Conservation (phyloP, 768 basidiomycete genomes). For the Artomyces pyxidatus region DNA sequence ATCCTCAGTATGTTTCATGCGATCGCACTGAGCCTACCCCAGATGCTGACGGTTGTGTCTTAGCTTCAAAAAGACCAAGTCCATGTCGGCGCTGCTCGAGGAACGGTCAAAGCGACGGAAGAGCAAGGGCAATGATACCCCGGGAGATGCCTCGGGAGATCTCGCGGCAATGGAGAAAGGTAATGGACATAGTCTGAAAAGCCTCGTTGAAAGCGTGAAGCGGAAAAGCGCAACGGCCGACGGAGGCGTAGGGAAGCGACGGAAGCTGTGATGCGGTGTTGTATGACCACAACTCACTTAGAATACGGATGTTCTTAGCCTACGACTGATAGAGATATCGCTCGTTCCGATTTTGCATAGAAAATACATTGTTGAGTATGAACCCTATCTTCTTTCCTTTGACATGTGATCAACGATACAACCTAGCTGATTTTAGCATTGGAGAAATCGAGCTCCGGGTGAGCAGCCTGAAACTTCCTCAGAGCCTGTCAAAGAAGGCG, state of each 20-base stretch:
- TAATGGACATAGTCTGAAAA: slow-evolving; percentile 36
- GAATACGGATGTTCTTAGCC: no score
- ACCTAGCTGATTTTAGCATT: slow-evolving; percentile 76
- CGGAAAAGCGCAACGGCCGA: slow-evolving; percentile 45
- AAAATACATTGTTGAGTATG: no score
- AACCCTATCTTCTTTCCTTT: no score
- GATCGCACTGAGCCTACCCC: background rate
- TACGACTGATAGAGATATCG: no score
- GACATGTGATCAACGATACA: background rate
- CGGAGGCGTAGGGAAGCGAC: slow-evolving; percentile 26
- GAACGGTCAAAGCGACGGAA: slow-evolving; percentile 68
- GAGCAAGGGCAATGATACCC: slow-evolving; percentile 17
- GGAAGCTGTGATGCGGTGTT: slow-evolving; percentile 16
- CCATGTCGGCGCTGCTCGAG: slow-evolving; percentile 78
- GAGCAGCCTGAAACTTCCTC: slow-evolving; percentile 80
- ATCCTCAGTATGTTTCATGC: slow-evolving; percentile 72
- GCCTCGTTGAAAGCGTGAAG: slow-evolving; percentile 82
- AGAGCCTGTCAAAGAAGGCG: slow-evolving; percentile 44
- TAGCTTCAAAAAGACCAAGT: slow-evolving; percentile 90
- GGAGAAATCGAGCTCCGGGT: slow-evolving; percentile 93
- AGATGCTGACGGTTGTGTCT: slow-evolving; percentile 6
- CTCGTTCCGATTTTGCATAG: no score
- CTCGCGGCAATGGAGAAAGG: background rate
- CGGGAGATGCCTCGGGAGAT: slow-evolving; percentile 1
- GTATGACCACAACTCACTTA: no score